A percentile compares a stretch with the other conserved stretches of the same genome.
phyloP scores from a whole-genome alignment of 352 stramenopile genomes.

The Globisporangium paddicum region DNA sequence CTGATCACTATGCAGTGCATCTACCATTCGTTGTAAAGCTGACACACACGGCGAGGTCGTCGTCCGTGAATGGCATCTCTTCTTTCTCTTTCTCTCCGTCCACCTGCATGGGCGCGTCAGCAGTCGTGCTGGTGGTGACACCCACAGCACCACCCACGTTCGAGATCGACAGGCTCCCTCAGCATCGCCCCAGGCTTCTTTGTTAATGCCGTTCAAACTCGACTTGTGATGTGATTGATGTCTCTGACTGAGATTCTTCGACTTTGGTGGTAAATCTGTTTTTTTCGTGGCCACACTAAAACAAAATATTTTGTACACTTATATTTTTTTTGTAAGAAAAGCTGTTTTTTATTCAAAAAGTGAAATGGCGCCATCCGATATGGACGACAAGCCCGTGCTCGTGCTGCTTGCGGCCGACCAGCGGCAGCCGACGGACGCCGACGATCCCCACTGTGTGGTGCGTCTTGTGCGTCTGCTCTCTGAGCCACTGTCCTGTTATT shows the following conservation, averaged over 20 bases:
- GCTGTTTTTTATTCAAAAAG: background rate
- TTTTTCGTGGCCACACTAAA: background rate
- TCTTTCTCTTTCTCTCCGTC: conserved; percentile 19
- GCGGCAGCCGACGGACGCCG: conserved; percentile 4
- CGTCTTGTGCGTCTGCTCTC: background rate
- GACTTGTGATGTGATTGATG: background rate
- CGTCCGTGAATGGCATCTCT: conserved; percentile 69
- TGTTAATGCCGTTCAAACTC: too few relatives aligned
- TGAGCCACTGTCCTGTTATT: background rate
- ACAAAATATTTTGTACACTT: background rate
- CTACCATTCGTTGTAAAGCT: too few relatives aligned
- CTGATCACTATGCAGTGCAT: too few relatives aligned
- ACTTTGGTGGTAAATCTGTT: background rate
- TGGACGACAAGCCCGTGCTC: background rate
- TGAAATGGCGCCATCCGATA: background rate
- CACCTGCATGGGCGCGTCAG: conserved; percentile 2
- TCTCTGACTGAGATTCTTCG: background rate
- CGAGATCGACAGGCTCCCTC: too few relatives aligned
- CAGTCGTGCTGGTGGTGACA: background rate
- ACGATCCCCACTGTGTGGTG: conserved; percentile 14
- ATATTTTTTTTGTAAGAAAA: background rate
- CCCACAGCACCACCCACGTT: too few relatives aligned
- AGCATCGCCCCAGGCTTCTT: too few relatives aligned
- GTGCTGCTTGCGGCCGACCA: conserved; percentile 11
- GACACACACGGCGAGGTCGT: conserved; percentile 48